Evolutionary conservation across 495 filamentous ascomycete species (phyloP), one percentile per base, ranked within the genome.

Genomic region (Gamarada debralockiae): DNA sequence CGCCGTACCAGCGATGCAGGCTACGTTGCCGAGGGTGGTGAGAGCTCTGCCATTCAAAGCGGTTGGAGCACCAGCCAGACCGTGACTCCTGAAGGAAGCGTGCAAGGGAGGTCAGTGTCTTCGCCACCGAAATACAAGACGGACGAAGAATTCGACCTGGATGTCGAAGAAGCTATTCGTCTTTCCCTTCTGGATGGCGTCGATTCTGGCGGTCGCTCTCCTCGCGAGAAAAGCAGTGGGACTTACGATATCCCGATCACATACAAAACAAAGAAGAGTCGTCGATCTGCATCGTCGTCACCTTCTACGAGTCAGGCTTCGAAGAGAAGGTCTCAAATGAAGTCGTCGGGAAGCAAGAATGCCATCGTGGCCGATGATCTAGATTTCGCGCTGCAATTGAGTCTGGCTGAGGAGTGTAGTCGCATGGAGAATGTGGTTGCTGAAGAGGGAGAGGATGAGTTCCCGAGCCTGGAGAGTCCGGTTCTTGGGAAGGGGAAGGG

Each of bases 361-460:
- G 24, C 24, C 7, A 44, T 56, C 20, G 55, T 55, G 0, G 77
- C 89, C 58, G 80, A 85, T 39, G 92, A 96, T 67, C 65, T 97
- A 36, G 86, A 95, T 38, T 82, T 90, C 53, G 93, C 93, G 2
- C 69, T 97, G 52, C 82, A 85, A 65, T 68, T 97, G 25, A 97
- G 93, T 65, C 67, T 97, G 40, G 86, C 84, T 12, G 91, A 96
- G 68, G 83, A 90, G 49, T 70, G 81, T 67, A 80, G 82, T 68
- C 68, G 73, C 68, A 44, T 55, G 57, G 53, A 52, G 50, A 45
- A 58, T 48, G 20, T 3, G 3, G 22, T 40, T n/a, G 29, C 23
- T 14, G 46, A 33, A 1, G 41, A 22, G 5, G 20, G 21, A 7
- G 47, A 48, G 33, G 53, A 50, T 13, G 58, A 57, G 8, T 62